These are phyloP conservation scores for Microdochium trichocladiopsis DNA, from an alignment of 2,329 filamentous ascomycete species.

Conservation along the genomic window DNA sequence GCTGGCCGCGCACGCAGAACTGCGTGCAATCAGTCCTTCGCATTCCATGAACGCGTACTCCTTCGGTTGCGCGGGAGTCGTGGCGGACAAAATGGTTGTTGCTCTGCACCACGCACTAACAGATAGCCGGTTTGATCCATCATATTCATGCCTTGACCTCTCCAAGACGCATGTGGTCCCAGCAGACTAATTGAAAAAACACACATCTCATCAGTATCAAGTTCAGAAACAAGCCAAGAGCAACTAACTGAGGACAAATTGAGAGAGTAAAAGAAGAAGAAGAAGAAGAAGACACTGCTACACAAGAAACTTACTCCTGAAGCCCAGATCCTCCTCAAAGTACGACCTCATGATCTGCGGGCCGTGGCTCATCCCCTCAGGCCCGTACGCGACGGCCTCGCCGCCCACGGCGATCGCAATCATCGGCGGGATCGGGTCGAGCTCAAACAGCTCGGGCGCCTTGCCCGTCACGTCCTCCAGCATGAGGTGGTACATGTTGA, in stretches of 20 bases:
- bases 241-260: no score
- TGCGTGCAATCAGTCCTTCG: no score
- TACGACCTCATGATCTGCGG: conserved; percentile 56
- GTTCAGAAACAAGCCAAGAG: no score
- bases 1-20: no score
- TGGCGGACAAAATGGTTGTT: no score
- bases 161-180: conserved; percentile 12
- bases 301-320: conserved; percentile 42
- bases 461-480: conserved; percentile 29
- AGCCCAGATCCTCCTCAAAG: conserved; percentile 63
- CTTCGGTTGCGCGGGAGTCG: no score
- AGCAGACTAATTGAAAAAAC: background rate
- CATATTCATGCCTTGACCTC: conserved; percentile 14
- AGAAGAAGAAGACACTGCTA: no score
- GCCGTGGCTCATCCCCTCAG: conserved; percentile 50
- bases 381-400: conserved; percentile 57
- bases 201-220: no score
- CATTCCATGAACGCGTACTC: no score
- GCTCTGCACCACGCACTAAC: no score
- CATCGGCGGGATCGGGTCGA: conserved; percentile 52
- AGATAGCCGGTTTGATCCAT: no score
- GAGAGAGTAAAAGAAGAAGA: no score
- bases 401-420: conserved; percentile 68
- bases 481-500: conserved; percentile 62
- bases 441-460: conserved; percentile 36